Evolutionary conservation across 2,329 filamentous ascomycete genomes (phyloP).

Genomic region (Fusarium pilosicola): DNA sequence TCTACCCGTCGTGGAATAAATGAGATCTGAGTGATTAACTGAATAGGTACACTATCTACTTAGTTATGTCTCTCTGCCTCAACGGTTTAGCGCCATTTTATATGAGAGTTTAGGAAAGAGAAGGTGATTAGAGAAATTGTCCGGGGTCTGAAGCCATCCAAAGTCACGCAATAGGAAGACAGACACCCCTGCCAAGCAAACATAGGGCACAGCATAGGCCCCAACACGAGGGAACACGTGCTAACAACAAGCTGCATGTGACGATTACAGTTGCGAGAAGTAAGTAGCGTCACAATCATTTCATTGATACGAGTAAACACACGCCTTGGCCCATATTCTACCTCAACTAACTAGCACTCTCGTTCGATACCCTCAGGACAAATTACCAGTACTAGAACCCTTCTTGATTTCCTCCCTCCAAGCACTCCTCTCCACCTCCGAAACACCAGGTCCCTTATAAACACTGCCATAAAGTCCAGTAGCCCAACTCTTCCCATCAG

Average conservation of each 20-base stretch:
- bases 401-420: conserved; percentile 56
- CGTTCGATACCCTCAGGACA: conserved; percentile 28
- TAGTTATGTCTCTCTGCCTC: too few species aligned
- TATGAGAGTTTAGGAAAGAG: not conserved
- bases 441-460: conserved; percentile 68
- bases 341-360: too few species aligned
- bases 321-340: too few species aligned
- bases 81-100: not conserved
- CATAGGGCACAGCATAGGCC: not conserved
- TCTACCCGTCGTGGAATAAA: rapidly evolving
- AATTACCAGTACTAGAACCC: conserved; percentile 49
- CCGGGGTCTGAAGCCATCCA: not conserved
- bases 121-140: not conserved
- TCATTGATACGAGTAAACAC: too few species aligned
- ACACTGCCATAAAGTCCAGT: conserved; percentile 67
- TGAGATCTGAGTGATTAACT: not conserved
- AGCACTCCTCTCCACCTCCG: conserved; percentile 60
- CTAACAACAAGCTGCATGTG: too few species aligned
- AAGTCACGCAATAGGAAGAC: not conserved
- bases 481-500: conserved; percentile 63
- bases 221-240: not conserved
- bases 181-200: not conserved
- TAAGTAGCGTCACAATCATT: too few species aligned
- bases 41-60: rapidly evolving
- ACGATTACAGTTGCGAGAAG: too few species aligned